Evolutionary conservation across 495 filamentous ascomycete species (phyloP).

Genomic region (Penicillium herquei): DNA sequence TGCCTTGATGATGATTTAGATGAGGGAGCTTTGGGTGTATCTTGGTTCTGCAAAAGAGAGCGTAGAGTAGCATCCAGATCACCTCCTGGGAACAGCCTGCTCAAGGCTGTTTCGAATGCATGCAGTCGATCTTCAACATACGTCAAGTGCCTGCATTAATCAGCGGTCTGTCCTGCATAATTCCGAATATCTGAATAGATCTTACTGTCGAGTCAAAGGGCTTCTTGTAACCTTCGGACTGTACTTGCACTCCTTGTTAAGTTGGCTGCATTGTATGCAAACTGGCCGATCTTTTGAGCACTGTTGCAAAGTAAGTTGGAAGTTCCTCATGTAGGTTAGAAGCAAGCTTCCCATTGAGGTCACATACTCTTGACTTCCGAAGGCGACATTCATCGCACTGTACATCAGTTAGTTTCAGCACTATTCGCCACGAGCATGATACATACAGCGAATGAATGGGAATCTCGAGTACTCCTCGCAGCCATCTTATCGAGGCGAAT

Average conservation of each 20-base stretch:
- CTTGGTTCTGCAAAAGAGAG: slow-evolving; percentile 43
- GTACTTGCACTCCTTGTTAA: slow-evolving; percentile 49
- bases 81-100: slow-evolving; percentile 44
- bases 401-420: neutral
- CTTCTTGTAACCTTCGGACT: slow-evolving; percentile 48
- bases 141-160: slow-evolving; percentile 43
- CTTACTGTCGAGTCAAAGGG: slow-evolving; percentile 49
- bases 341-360: neutral
- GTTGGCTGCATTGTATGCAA: slow-evolving; percentile 44
- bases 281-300: slow-evolving; percentile 49
- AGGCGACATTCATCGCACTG: slow-evolving; percentile 53
- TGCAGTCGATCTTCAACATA: slow-evolving; percentile 50
- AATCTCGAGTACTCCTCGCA: slow-evolving; percentile 40
- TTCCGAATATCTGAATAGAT: neutral
- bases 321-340: neutral
- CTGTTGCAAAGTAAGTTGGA: slow-evolving; percentile 20
- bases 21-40: slow-evolving; percentile 31
- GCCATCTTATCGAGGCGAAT: slow-evolving; percentile 38
- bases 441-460: slow-evolving; percentile 49
- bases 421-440: neutral
- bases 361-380: slow-evolving; percentile 47
- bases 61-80: slow-evolving; percentile 48
- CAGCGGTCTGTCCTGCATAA: neutral
- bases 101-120: slow-evolving; percentile 44
- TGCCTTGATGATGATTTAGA: slow-evolving; percentile 42